A percentile compares a stretch with the other conserved stretches of the same genome.
phyloP scores from a whole-genome alignment of 305 asterid species.

The Rubia balearica region DNA sequence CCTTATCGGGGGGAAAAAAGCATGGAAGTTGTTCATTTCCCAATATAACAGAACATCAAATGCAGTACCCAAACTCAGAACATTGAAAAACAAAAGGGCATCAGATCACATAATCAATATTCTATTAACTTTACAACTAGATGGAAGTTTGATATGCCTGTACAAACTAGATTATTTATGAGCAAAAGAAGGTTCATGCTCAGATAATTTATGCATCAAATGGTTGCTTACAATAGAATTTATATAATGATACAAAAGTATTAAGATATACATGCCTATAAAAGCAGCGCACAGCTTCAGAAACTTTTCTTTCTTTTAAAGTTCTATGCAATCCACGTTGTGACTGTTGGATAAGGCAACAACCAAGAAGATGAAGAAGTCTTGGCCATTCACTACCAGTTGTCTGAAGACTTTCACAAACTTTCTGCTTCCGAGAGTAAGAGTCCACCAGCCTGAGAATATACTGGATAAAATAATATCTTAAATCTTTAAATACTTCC shows the following conservation, averaged over 20 bases:
- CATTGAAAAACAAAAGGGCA: neutral
- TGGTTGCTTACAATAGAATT: conserved; percentile 9
- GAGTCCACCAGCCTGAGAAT: conserved; percentile 74
- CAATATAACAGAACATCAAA: neutral
- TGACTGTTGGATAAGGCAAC: conserved; percentile 82
- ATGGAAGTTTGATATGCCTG: neutral
- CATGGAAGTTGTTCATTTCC: neutral
- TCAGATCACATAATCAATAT: neutral
- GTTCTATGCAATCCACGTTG: conserved; percentile 51
- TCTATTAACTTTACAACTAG: neutral
- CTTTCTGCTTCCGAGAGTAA: conserved; percentile 68
- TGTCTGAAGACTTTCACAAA: conserved; percentile 67
- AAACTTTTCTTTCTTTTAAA: conserved; percentile 56
- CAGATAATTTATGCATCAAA: neutral
- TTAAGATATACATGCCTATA: conserved; percentile 47
- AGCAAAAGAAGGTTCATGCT: neutral
- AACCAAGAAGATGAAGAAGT: conserved; percentile 85
- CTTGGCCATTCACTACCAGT: conserved; percentile 53
- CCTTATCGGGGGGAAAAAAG: neutral
- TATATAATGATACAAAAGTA: neutral
- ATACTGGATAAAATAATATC: conserved; percentile 43
- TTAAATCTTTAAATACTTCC: conserved; percentile 29
- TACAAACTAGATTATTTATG: neutral
- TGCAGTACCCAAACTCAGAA: neutral
- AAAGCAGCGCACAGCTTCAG: conserved; percentile 82